Conservation (phyloP, 2,329 filamentous ascomycete genomes). For the Aspergillus brasiliensis region DNA sequence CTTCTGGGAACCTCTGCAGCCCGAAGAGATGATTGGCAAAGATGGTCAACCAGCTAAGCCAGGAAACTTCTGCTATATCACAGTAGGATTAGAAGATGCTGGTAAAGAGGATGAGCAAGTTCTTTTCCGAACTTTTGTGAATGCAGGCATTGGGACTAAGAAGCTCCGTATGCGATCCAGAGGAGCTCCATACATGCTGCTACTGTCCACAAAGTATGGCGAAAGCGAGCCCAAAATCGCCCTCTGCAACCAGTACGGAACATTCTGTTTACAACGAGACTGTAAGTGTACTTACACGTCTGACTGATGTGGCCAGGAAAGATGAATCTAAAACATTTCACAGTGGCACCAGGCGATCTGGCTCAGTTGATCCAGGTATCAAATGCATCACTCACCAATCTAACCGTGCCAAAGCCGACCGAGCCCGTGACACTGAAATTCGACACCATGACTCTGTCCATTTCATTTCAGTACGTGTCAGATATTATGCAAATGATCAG, state of each 20-base stretch:
- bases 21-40: conserved; percentile 26
- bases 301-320: neutral
- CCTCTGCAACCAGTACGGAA: conserved; percentile 36
- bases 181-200: conserved; percentile 36
- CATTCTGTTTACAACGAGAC: conserved; percentile 32
- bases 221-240: conserved; percentile 37
- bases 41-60: conserved; percentile 19
- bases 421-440: conserved; percentile 34
- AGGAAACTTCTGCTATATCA: conserved; percentile 32
- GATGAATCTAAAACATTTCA: neutral
- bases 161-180: conserved; percentile 33
- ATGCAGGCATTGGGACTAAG: conserved; percentile 35
- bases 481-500: conserved; percentile 33
- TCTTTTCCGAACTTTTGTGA: conserved; percentile 34
- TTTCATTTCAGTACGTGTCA: conserved; percentile 32
- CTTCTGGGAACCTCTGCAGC: conserved; percentile 34
- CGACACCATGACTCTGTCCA: conserved; percentile 24
- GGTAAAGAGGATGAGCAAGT: conserved; percentile 34
- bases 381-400: conserved; percentile 19
- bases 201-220: conserved; percentile 32
- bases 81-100: conserved; percentile 34
- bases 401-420: conserved; percentile 19
- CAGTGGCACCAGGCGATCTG: conserved; percentile 27
- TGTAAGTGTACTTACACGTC: conserved; percentile 20
- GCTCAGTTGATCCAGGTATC: conserved; percentile 22